Conservation (phyloP, 257 asterid genomes). For the Solanum bukasovii region DNA sequence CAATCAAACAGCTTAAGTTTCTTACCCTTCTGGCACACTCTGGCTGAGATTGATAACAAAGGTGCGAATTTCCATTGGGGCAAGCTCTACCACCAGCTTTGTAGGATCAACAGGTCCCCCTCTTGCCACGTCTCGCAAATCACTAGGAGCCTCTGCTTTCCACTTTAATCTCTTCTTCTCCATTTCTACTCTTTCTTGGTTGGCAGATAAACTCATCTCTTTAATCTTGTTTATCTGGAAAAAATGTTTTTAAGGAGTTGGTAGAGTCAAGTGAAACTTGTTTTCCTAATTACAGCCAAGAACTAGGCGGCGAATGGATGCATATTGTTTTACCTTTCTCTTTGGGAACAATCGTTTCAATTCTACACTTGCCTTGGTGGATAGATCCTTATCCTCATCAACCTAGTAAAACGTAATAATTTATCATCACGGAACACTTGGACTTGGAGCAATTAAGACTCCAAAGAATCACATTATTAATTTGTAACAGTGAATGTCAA, state of each 20-base stretch:
- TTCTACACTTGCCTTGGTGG: constrained; percentile 57
- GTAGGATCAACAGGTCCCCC: constrained; percentile 62
- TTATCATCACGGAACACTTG: neutral
- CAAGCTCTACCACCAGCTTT: constrained; percentile 52
- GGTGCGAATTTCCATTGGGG: constrained; percentile 88
- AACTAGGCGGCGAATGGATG: neutral
- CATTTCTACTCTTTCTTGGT: constrained; percentile 18
- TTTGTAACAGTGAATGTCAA: neutral
- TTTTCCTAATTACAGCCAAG: neutral
- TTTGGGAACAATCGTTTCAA: constrained; percentile 57
- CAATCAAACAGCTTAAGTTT: neutral
- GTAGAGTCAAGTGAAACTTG: neutral
- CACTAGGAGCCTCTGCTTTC: constrained; percentile 3
- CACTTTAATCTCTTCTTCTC: constrained; percentile 13
- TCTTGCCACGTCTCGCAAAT: constrained; percentile 11
- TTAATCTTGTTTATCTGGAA: constrained; percentile 7
- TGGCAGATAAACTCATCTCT: constrained; percentile 14
- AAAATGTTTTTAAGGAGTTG: neutral
- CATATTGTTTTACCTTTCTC: constrained; percentile 41
- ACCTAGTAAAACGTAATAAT: constrained; percentile 20
- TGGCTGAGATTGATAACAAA: constrained; percentile 41
- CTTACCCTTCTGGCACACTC: neutral
- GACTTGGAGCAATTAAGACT: neutral
- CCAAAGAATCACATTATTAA: neutral
- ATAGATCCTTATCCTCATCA: constrained; percentile 83